phyloP scores from a whole-genome alignment of 257 asterid genomes.

The Capsicum pubescens region DNA sequence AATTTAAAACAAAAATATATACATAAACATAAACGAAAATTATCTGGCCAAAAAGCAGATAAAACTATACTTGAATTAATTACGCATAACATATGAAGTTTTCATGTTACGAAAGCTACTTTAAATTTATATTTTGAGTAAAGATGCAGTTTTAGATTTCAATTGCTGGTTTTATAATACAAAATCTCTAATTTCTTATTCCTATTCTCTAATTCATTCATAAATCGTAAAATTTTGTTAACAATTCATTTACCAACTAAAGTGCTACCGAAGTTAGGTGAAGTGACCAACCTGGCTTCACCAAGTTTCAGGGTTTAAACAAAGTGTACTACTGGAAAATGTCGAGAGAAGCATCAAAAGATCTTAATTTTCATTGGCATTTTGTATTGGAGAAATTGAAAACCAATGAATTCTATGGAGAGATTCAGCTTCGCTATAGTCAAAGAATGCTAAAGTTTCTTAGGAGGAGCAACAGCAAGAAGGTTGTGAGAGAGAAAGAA shows the following conservation, averaged over 20 bases:
- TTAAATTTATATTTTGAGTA: not conserved
- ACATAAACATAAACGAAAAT: not conserved
- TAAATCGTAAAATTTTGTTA: not conserved
- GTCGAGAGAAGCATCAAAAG: not conserved
- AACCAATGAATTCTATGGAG: conserved; percentile 10
- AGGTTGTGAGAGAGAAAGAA: not conserved
- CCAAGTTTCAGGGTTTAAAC: not conserved
- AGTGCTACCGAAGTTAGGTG: not conserved
- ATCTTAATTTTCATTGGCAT: not conserved
- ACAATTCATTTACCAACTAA: not conserved
- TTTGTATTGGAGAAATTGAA: not conserved
- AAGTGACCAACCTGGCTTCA: not conserved
- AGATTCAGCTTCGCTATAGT: not conserved
- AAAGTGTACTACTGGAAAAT: not conserved
- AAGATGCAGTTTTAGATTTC: not conserved
- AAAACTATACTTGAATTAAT: not conserved
- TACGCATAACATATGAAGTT: not conserved
- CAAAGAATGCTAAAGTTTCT: not conserved
- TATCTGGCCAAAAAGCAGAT: not conserved
- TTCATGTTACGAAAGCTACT: not conserved
- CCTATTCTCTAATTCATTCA: not conserved
- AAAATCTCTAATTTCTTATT: not conserved
- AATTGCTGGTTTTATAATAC: not conserved
- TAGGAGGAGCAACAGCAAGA: not conserved
- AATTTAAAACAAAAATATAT: not conserved